Percentiles rank a stretch among this genome's conserved stretches.
Conservation (phyloP, 1,284 basidiomycete genomes). For the Sporisorium iseilematis-ciliati region DNA sequence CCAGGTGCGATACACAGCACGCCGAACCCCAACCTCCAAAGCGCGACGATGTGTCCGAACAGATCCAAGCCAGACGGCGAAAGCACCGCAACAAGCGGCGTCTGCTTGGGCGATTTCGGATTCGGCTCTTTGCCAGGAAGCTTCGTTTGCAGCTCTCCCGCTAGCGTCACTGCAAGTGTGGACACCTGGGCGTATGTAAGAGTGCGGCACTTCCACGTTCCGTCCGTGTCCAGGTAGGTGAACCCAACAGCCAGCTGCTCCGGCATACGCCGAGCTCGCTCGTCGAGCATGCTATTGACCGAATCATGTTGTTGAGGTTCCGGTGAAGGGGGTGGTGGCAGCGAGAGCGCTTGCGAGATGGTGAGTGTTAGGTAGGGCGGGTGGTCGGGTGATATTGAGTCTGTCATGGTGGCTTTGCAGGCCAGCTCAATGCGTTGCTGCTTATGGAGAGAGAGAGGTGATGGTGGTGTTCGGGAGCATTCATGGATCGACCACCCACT, state of each 20-base stretch:
- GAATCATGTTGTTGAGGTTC: slow-evolving; percentile 67
- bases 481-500: too few species aligned
- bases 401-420: slow-evolving; percentile 9
- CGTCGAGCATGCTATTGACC: slow-evolving; percentile 68
- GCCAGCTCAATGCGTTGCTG: not conserved
- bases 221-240: slow-evolving; percentile 34
- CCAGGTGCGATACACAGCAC: slow-evolving; percentile 70
- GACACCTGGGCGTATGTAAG: slow-evolving; percentile 51
- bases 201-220: slow-evolving; percentile 59
- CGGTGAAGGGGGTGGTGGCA: slow-evolving; percentile 43
- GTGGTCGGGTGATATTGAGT: slow-evolving; percentile 18
- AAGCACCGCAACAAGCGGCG: slow-evolving; percentile 67
- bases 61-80: slow-evolving; percentile 71
- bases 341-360: slow-evolving; percentile 43
- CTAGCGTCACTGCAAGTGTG: slow-evolving; percentile 10
- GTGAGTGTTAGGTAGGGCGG: slow-evolving; percentile 51
- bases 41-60: slow-evolving; percentile 69
- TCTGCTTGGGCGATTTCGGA: slow-evolving; percentile 13
- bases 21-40: slow-evolving; percentile 70
- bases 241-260: slow-evolving; percentile 70
- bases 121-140: slow-evolving; percentile 14
- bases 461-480: too few species aligned
- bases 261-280: slow-evolving; percentile 64
- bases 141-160: slow-evolving; percentile 10
- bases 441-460: not conserved